Percentiles rank a stretch among this genome's conserved stretches.
Evolutionary conservation across 768 basidiomycete genomes (phyloP).

Genomic region (Lactarius akahatsu): DNA sequence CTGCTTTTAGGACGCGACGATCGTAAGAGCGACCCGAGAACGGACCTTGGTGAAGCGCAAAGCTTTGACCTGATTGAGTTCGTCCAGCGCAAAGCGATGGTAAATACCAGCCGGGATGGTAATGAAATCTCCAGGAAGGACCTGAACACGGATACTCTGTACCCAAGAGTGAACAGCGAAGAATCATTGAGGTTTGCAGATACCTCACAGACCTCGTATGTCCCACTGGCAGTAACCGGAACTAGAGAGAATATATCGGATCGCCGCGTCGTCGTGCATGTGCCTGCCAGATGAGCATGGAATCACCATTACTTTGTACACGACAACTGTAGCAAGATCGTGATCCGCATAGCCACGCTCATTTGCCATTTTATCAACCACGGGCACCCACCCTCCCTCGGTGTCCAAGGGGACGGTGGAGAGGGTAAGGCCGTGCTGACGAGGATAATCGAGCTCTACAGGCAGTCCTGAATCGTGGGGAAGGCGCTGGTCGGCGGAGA

Average conservation of each 20-base stretch:
- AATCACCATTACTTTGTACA: neutral
- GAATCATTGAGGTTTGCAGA: neutral
- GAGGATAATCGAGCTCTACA: slow-evolving; percentile 53
- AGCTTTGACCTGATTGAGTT: slow-evolving; percentile 67
- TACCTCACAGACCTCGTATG: slow-evolving; percentile 60
- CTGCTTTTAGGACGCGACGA: neutral
- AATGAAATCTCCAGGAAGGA: slow-evolving; percentile 78
- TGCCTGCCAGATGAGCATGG: slow-evolving; percentile 48
- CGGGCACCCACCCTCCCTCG: slow-evolving; percentile 44
- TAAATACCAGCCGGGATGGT: slow-evolving; percentile 90
- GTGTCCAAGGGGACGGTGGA: slow-evolving; percentile 64
- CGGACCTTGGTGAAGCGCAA: slow-evolving; percentile 81
- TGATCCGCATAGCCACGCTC: slow-evolving; percentile 49
- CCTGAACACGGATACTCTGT: slow-evolving; percentile 66
- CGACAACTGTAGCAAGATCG: neutral
- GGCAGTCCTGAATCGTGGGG: slow-evolving; percentile 68
- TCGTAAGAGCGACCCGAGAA: neutral
- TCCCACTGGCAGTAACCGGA: slow-evolving; percentile 77
- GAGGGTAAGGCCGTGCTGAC: slow-evolving; percentile 59
- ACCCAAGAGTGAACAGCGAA: neutral
- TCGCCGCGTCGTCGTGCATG: slow-evolving; percentile 95
- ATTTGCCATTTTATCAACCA: slow-evolving; percentile 61
- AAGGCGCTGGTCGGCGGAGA: slow-evolving; percentile 76
- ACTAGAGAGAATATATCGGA: slow-evolving; percentile 83
- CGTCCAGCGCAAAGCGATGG: slow-evolving; percentile 93